phyloP scores from a whole-genome alignment of 2,329 filamentous ascomycete species.

The Aspergillus sp. region DNA sequence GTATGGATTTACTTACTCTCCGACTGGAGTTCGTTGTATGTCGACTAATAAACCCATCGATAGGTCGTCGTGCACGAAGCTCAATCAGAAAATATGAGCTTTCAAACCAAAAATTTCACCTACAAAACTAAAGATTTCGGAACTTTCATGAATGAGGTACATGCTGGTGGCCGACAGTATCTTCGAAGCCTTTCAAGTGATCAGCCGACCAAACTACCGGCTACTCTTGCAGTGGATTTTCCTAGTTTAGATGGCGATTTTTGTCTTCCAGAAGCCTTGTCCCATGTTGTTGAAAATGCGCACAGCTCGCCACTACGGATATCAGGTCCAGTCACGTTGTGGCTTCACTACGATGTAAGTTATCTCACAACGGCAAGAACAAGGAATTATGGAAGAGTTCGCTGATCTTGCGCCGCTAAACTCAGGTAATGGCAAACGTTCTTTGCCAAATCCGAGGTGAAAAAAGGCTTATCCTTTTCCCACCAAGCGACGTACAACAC shows the following conservation, averaged over 20 bases:
- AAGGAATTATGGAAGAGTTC: not conserved
- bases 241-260: conserved; percentile 73
- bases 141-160: conserved; percentile 66
- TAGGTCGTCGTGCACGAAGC: conserved; percentile 77
- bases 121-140: conserved; percentile 73
- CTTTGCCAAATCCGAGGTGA: conserved; percentile 77
- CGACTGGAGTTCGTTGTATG: too few relatives aligned
- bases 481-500: conserved; percentile 71
- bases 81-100: conserved; percentile 71
- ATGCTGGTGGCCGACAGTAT: conserved; percentile 68
- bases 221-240: conserved; percentile 74
- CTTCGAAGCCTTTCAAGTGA: conserved; percentile 75
- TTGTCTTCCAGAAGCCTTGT: conserved; percentile 65
- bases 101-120: conserved; percentile 79
- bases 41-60: not conserved
- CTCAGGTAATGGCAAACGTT: conserved; percentile 80
- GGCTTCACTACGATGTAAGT: conserved; percentile 82
- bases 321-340: conserved; percentile 81
- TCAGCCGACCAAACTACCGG: conserved; percentile 70
- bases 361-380: not conserved
- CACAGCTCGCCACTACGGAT: conserved; percentile 82
- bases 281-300: conserved; percentile 61
- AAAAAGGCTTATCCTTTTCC: conserved; percentile 77
- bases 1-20: conserved; percentile 43
- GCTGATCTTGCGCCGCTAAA: not conserved